Evolutionary conservation across 805 yeast genomes (phyloP), one percentile per base, ranked within the genome.

Genomic region (Saccharomycopsis capsularis): DNA sequence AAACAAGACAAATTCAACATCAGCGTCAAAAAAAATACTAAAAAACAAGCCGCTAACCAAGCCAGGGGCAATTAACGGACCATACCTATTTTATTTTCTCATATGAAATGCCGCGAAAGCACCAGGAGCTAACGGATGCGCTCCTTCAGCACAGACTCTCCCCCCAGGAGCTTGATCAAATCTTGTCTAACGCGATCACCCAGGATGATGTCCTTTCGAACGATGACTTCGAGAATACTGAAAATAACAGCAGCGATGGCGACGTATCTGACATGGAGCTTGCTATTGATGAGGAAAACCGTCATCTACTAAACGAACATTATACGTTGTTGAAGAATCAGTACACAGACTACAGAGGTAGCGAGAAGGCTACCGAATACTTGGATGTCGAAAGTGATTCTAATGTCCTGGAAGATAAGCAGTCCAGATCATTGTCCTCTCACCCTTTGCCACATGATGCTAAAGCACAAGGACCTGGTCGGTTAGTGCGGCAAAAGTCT

Each of bases 371-470:
- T 27, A 27, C 32, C 32, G 11, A 27, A 13, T 27, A 7, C 7
- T 7, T 27, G 13, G 11, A 27, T 7, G 32, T 7, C 32, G 13
- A 27, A 27, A 27, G 32, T 27, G 32, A 27, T 27, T 7, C 11
- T 27, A 13, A 27, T 13, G 32, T 7, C 32, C 11, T 7, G 32
- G 13, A 27, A 7, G 32, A 27, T 27, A 27, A 91, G 76, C 60
- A 82, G 83, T 40, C 91, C 86, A 71, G 93, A 93, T 69, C 93
- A 91, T 24, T 46, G 51, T 27, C 42, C 37, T 52, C 82, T 78
- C 32, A 27, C 7, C 32, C 32, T n/a, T n/a, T n/a, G n/a, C n/a
- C n/a, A n/a, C n/a, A n/a, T n/a, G n/a, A n/a, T n/a, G n/a, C n/a
- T n/a, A n/a, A 27, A 27, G 13, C 7, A 13, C 7, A 27, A 27